Base-by-base conservation (phyloP, 2,329 filamentous ascomycete species). In the Ceratocystiopsis brevicomis region DNA sequence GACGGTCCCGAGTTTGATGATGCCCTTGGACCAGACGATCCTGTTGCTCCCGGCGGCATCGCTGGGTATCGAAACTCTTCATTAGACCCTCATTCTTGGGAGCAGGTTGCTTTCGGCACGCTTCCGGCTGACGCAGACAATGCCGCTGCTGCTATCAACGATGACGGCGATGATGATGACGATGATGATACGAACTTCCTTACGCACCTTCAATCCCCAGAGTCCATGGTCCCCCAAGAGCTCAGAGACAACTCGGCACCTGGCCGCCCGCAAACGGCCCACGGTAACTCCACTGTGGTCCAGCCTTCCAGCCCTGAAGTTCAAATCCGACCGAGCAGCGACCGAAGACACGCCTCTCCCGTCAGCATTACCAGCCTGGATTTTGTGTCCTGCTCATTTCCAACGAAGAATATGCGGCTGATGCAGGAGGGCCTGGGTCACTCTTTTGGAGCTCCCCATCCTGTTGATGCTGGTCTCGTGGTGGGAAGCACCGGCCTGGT, bases 31-130 rank as follows among this genome's bases (percentile, higher is more conserved):
- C 66, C 76, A 4, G 75, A 83, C 21, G 67, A 73, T 16, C 73
- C 81, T 14, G 81, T 94, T 40, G 58, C 70, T 0, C 84, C 86
- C 4, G 86, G 87, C 36, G 85, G 81, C n/a, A 69, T 78, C 45
- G 69, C 69, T 19, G 79, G 76, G 17, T 65, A 72, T 53, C 62
- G 75, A 52, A 64, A 77, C 54, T 63, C 71, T 9, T 62, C 56
- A 33, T 53, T 73, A 42, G 68, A 73, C 44, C 73, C 73, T 1
- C 65, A 60, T 2, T 68, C 71, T 41, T 75, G 67, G 69, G 64
- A 68, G 39, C 59, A 57, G 4, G 57, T 64, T 65, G 62, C 66
- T 34, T 57, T 56, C 2, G 59, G 64, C 8, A 15, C 13, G 13
- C 33, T 13, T 6, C 33, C 15, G 12, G 4, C 33, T 15, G 33